These are phyloP conservation scores for Castanospermum australe DNA, from an alignment of 306 rosid genomes.

Conservation along the genomic window DNA sequence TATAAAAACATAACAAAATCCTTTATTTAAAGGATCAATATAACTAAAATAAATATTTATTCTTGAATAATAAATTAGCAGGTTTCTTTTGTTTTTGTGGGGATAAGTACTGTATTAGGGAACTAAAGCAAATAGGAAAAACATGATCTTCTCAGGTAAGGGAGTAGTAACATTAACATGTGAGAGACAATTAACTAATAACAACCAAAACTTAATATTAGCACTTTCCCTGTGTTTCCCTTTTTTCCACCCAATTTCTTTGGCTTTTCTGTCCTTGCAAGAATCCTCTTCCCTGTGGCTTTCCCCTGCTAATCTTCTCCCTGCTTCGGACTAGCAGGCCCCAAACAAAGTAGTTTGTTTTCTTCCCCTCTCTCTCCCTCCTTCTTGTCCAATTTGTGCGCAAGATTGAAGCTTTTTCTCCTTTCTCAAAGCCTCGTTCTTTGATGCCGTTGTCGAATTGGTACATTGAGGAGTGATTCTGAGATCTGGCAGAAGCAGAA, in stretches of 20 bases:
- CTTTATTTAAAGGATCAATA: too few relatives aligned
- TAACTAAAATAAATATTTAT: too few relatives aligned
- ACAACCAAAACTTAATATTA: background rate
- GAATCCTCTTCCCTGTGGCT: constrained; percentile 11
- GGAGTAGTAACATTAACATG: background rate
- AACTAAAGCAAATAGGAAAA: too few relatives aligned
- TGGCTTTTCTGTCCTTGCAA: background rate
- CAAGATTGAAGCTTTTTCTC: constrained; percentile 16
- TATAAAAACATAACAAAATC: too few relatives aligned
- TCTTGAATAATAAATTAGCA: too few relatives aligned
- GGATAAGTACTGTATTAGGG: too few relatives aligned
- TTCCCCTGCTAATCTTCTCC: background rate
- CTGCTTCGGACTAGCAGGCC: constrained; percentile 14
- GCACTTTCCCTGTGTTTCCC: constrained; percentile 28
- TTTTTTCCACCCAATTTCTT: constrained; percentile 17
- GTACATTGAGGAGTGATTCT: constrained; percentile 21
- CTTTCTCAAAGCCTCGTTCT: constrained; percentile 29
- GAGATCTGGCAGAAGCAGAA: constrained; percentile 35
- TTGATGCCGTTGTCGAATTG: constrained; percentile 19
- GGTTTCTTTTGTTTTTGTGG: too few relatives aligned
- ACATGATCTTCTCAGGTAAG: too few relatives aligned
- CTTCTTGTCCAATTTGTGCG: background rate
- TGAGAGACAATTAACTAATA: constrained; percentile 9
- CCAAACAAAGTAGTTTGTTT: background rate
- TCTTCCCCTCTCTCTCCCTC: background rate